These are phyloP conservation scores for Rhizopus stolonifer DNA, from an alignment of 371 early-diverging fungal species.

Conservation along the genomic window DNA sequence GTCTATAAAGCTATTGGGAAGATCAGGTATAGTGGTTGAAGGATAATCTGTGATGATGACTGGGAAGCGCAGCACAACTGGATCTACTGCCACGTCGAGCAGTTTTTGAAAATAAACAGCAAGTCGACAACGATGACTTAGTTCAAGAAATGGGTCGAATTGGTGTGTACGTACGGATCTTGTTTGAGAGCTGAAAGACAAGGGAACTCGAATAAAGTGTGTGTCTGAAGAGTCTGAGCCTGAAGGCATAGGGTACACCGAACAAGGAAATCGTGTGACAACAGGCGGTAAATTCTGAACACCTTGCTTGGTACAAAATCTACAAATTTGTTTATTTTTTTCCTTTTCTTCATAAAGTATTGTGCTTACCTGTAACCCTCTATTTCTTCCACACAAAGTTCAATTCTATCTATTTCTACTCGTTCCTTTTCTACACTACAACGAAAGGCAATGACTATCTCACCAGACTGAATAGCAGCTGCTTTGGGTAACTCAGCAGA, in stretches of 20 bases:
- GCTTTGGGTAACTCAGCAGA: slow-evolving; percentile 47
- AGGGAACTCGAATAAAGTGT: slow-evolving; percentile 42
- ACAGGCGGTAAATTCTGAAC: slow-evolving; percentile 43
- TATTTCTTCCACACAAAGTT: slow-evolving; percentile 36
- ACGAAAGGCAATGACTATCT: slow-evolving; percentile 37
- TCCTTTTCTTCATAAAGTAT: too few relatives aligned
- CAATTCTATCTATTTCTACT: slow-evolving; percentile 38
- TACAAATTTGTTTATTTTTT: background rate
- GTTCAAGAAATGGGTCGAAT: slow-evolving; percentile 44
- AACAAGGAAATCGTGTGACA: slow-evolving; percentile 31
- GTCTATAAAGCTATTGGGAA: background rate
- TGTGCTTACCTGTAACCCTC: slow-evolving; percentile 38
- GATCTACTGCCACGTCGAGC: slow-evolving; percentile 18
- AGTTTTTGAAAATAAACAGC: slow-evolving; percentile 34
- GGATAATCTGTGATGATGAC: slow-evolving; percentile 50
- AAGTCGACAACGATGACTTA: slow-evolving; percentile 35
- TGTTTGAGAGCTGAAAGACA: slow-evolving; percentile 21
- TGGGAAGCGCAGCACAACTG: slow-evolving; percentile 33
- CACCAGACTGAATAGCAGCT: slow-evolving; percentile 42
- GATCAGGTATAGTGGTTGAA: slow-evolving; percentile 9
- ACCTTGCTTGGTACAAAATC: slow-evolving; percentile 39
- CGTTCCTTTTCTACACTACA: slow-evolving; percentile 50
- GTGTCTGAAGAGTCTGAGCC: slow-evolving; percentile 39
- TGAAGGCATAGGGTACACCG: slow-evolving; percentile 36
- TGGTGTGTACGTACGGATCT: slow-evolving; percentile 35